Evolutionary conservation across 805 yeast species (phyloP).

Genomic region (Saccharomyces eubayanus): DNA sequence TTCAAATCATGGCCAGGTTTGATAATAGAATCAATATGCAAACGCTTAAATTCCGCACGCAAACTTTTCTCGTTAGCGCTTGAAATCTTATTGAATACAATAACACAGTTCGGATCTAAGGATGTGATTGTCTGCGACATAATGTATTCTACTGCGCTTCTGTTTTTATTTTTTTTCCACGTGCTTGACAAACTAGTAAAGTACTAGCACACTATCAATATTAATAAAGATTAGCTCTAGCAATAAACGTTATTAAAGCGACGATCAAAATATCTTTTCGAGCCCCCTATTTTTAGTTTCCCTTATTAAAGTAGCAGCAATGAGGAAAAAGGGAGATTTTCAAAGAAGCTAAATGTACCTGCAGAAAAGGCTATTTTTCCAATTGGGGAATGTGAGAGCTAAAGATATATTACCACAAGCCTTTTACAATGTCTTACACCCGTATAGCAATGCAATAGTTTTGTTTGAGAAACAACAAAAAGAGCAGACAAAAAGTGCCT

Average conservation of each 20-base stretch:
- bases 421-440: neutral
- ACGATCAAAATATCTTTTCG: neutral
- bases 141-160: neutral
- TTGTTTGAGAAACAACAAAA: neutral
- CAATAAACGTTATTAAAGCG: neutral
- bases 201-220: neutral
- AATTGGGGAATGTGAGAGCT: neutral
- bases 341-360: neutral
- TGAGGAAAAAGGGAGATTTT: neutral
- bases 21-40: conserved; percentile 13
- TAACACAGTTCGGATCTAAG: conserved; percentile 18
- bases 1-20: conserved; percentile 16
- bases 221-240: neutral
- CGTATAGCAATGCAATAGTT: neutral
- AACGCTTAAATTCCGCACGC: conserved; percentile 15
- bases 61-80: conserved; percentile 15
- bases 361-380: neutral
- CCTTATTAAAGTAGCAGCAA: neutral
- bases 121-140: neutral
- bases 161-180: neutral
- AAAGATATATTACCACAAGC: neutral
- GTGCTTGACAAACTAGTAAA: neutral
- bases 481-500: neutral
- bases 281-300: neutral
- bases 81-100: conserved; percentile 12